Evolutionary conservation across 139 green algal species (phyloP), one percentile per base, ranked within the genome.

Genomic region (Eudorina sp.): DNA sequence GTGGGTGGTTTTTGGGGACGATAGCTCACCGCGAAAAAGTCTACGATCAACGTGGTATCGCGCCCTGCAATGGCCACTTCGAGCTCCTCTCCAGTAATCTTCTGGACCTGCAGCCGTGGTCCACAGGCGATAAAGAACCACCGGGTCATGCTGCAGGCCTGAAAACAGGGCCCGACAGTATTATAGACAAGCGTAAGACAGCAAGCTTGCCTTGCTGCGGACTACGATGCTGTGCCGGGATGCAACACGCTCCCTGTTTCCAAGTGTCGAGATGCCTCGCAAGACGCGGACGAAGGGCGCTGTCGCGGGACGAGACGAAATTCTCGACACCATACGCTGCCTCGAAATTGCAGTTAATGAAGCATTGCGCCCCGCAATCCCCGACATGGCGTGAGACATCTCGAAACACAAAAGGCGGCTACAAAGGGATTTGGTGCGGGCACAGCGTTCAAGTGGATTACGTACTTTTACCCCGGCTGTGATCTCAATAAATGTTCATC

Each of bases 21-120:
- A n/a, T n/a, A n/a, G n/a, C 96, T 98, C 14, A 95, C 98, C 19
- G 97, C 97, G 58, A 96, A 99, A 58, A 99, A 99, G 90, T 99
- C 97, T 21, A 99, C 94, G 14, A 99, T 95, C 1, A 99, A 70
- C 0, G 96, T 94, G 29, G 90, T 92, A 38, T 96, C 92, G 2
- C 97, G 89, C 21, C 93, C 81, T 34, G 90, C 81, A 31, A 99
- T 94, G 2, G 92, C 95, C 2, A 96, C 93, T 80, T 99, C 96
- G 4, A 99, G 92, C 84, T 97, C 85, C 84, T 98, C 96, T 18
- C 91, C 94, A 38, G 83, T 96, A 31, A 99, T 91, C 83, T 97
- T 95, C 53, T 94, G n/a, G 2, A 96, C 91, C 95, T 97, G 92
- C 21, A 29, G 0, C 25, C 34, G 31, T 7, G 66, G 34, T 31